Base-by-base conservation (phyloP, 2,329 filamentous ascomycete genomes). In the Apiospora kogelbergensis region DNA sequence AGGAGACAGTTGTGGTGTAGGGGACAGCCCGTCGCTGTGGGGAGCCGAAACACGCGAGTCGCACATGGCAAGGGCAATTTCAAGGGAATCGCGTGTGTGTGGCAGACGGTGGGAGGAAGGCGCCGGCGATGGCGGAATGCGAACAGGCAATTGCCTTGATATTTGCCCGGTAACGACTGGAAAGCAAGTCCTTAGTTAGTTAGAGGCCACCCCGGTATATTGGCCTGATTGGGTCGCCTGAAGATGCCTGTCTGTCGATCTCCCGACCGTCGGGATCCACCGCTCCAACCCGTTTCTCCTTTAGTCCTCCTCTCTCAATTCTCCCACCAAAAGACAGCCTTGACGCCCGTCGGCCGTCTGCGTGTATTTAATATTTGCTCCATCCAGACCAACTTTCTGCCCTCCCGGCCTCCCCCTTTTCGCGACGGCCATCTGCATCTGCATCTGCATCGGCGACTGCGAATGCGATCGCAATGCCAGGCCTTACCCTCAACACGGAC, bases 401-500 rank as follows among this genome's bases (percentile, higher is more conserved):
- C 24, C 26, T 24, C 46, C 46, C 24, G 10, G 11, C 15, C 9
- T n/a, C 22, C 24, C 48, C 48, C 26, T 15, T 33, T 57, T 57
- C 33, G 45, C 22, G 24, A 26, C 46, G 9, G 26, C 48, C 30
- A 33, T 17, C n/a, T 20, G 26, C 48, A 33, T 30, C 46, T 26
- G 46, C 22, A 26, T 48, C 22, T 48, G 44, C 44, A 11, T 24
- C 44, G 22, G 44, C 44, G 7, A 10, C n/a, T 9, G n/a, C 44
- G 7, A 11, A 15, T 60, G 53, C 30, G 26, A n/a, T 15, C 13
- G 53, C 66, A 65, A 78, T 78, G 76, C 73, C 76, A n/a, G 74
- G 74, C 65, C 72, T 77, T 65, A 76, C 75, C 9, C 71, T 77
- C 57, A 77, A 77, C 72, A 78, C 73, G 3, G 72, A 72, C 48